Evolutionary conservation across 768 basidiomycete species (phyloP), one percentile per base, ranked within the genome.

Genomic region (Lentinula guzmanii): DNA sequence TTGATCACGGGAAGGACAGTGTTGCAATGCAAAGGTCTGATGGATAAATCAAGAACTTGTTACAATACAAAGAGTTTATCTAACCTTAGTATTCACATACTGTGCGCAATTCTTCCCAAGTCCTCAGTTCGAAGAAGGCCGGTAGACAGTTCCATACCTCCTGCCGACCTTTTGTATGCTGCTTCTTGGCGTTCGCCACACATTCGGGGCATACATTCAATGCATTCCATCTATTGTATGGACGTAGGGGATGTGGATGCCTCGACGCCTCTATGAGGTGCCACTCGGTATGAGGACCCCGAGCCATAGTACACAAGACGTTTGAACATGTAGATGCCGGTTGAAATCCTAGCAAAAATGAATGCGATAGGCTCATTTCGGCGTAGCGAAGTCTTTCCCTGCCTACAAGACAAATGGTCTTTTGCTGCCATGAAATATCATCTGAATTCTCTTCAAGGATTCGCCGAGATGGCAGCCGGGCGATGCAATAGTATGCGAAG

Each of bases 401-500:
- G 6, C 77, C 79, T 4, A 77, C 72, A 52, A 79, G 71, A 60
- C 72, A 72, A 35, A 76, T 63, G 3, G 74, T 70, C 59, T 79
- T 79, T 24, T 74, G 70, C 45, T 70, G 64, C 77, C 77, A 79
- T 2, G 74, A 71, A 4, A 80, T 70, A 58, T 78, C 75, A 1
- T 63, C 61, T 3, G 74, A 62, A 3, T 74, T 65, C 50, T 76
- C 71, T 28, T 73, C 68, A 54, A 79, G 73, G 54, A 79, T 70
- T 3, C 78, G 72, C 11, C 71, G 69, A 34, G 75, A 70, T 11
- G 72, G 70, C 62, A 78, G 74, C 9, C 77, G 76, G 9, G 80
- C 78, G 42, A 82, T 70, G 67, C 79, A 79, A 68, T 83, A 83
- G 65, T 75, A 82, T 0, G 78, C 76, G 64, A 80, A 81, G 0